phyloP scores from a whole-genome alignment of 1,284 basidiomycete genomes.

The Trichosporon sp. region DNA sequence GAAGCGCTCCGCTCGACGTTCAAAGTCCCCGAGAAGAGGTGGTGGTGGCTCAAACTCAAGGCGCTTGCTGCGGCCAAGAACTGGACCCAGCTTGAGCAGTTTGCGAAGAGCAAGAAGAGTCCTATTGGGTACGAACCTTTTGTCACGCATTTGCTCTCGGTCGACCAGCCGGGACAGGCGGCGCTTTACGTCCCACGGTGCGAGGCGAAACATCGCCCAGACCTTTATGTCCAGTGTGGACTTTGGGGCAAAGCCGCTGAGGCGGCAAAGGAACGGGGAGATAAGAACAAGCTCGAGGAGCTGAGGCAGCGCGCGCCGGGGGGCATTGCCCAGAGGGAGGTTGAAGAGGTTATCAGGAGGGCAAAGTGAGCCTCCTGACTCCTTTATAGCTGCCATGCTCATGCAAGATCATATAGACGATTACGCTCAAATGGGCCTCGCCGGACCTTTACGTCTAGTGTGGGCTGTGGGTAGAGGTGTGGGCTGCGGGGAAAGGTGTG shows the following conservation, averaged over 20 bases:
- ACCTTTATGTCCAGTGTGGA: constrained; percentile 78
- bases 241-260: constrained; percentile 82
- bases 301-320: constrained; percentile 4
- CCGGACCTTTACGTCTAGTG: constrained; percentile 76
- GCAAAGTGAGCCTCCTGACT: constrained; percentile 8
- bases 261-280: constrained; percentile 77
- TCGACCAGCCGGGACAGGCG: constrained; percentile 61
- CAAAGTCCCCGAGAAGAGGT: constrained; percentile 89
- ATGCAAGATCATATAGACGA: too few species aligned
- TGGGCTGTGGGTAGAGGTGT: too few species aligned
- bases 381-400: too few species aligned
- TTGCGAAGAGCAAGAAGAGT: constrained; percentile 76
- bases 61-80: constrained; percentile 70
- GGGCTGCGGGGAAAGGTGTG: too few species aligned
- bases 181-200: constrained; percentile 69
- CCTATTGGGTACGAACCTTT: constrained; percentile 95
- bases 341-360: constrained; percentile 20
- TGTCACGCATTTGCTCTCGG: constrained; percentile 52
- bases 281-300: constrained; percentile 65
- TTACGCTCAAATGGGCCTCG: too few species aligned
- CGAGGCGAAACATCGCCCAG: constrained; percentile 71
- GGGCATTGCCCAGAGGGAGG: constrained; percentile 13
- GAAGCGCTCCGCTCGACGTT: constrained; percentile 80
- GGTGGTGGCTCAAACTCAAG: constrained; percentile 86
- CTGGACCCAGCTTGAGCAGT: constrained; percentile 75